Base-by-base conservation (phyloP, 768 basidiomycete species). In the Pleurotus tuoliensis region DNA sequence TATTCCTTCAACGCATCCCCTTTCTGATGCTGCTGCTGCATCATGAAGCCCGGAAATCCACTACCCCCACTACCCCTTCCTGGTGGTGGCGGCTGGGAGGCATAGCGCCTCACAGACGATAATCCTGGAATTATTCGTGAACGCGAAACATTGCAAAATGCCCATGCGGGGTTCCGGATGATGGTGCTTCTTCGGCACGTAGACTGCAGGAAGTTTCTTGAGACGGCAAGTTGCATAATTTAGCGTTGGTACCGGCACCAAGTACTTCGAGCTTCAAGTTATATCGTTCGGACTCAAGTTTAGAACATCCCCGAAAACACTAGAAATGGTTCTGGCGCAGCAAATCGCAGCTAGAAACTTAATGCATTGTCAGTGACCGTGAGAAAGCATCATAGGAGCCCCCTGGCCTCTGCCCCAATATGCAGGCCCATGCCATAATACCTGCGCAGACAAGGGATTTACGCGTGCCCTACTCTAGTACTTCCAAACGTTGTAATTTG, bases 1-100 rank as follows among this genome's bases (percentile, higher is more conserved):
- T 79, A 92, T 82, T 94, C 88, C 64, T 92, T 91, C 67, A 96
- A 69, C 0, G 91, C 88, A 8, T 92, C 90, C 3, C 94, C 92
- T 64, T 93, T 93, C 71, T 87, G 76, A 47, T 82, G 81, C 61
- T 86, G 84, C 22, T 76, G 82, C 24, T 81, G 79, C 24, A 87
- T 64, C 59, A 69, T 77, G 63, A 88, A 82, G 8, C 81, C 79
- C 1, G 86, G 86, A 62, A 88, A 81, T 2, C 84, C 82, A 12
- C 80, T 80, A 1, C 83, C 82, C 13, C 79, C 81, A 18, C 68
- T 70, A 15, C 73, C 68, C 4, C 67, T 69, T 8, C 69, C 73
- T 3, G 72, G 66, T 0, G 80, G 82, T 11, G 73, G 76, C 30
- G 73, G 76, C 30, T 34, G 30, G 45, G 79, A 75, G 15, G 82